These are phyloP conservation scores for Arabidopsis lyrata DNA, from an alignment of 441 rosid genomes.

Conservation along the genomic window DNA sequence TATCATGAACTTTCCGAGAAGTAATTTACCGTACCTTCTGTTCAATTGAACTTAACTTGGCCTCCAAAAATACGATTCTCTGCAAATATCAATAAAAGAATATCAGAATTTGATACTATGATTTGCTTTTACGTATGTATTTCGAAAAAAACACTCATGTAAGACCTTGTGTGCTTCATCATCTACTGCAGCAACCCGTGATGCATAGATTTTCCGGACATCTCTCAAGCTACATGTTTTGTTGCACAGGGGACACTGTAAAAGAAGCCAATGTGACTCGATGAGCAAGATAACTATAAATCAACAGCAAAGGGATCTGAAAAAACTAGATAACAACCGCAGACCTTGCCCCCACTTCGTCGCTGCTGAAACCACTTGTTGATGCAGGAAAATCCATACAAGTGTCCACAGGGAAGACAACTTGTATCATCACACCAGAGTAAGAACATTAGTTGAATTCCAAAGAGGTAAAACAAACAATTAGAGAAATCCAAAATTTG, in stretches of 20 bases:
- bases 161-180: slow-evolving; percentile 75
- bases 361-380: slow-evolving; percentile 71
- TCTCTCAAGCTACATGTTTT: slow-evolving; percentile 60
- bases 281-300: background rate
- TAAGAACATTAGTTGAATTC: slow-evolving; percentile 20
- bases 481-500: background rate
- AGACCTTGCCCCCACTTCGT: slow-evolving; percentile 66
- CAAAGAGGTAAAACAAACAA: background rate
- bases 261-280: background rate
- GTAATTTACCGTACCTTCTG: slow-evolving; percentile 55
- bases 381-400: slow-evolving; percentile 85
- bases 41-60: slow-evolving; percentile 64
- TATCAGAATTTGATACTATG: slow-evolving; percentile 22
- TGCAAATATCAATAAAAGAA: slow-evolving; percentile 41
- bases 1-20: slow-evolving; percentile 1
- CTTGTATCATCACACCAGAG: slow-evolving; percentile 47
- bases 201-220: slow-evolving; percentile 74
- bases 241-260: slow-evolving; percentile 92
- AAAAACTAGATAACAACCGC: slow-evolving; percentile 30
- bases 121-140: slow-evolving; percentile 7
- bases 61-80: slow-evolving; percentile 75
- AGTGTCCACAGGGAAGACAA: slow-evolving; percentile 94
- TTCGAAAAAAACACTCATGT: background rate
- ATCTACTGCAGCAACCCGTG: slow-evolving; percentile 72
- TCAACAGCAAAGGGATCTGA: background rate